Percentiles rank a stretch among this genome's conserved stretches.
phyloP scores from a whole-genome alignment of 176 grass and related monocot genomes.

The Puya raimondii region DNA sequence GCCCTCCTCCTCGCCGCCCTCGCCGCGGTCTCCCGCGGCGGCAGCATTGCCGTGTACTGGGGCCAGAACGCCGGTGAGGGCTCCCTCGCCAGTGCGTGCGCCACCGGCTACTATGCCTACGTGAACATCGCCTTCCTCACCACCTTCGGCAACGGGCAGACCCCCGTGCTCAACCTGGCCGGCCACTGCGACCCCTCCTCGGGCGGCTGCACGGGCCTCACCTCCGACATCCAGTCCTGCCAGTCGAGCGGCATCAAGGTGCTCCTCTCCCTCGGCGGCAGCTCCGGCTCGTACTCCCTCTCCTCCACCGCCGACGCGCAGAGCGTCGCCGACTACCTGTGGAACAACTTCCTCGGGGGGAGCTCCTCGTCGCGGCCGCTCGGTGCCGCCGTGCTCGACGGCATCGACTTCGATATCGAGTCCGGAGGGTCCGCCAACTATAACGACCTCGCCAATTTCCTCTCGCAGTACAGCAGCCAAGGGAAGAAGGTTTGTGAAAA shows the following conservation, averaged over 20 bases:
- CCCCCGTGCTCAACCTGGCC: slow-evolving; percentile 48
- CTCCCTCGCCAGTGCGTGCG: slow-evolving; percentile 44
- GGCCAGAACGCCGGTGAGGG: slow-evolving; percentile 58
- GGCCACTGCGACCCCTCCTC: slow-evolving; percentile 33
- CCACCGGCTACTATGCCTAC: slow-evolving; percentile 35
- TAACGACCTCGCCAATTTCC: slow-evolving; percentile 29
- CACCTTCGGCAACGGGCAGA: slow-evolving; percentile 51
- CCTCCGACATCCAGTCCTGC: slow-evolving; percentile 42
- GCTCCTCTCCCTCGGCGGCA: slow-evolving; percentile 65
- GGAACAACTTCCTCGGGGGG: slow-evolving; percentile 53
- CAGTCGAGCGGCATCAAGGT: slow-evolving; percentile 40
- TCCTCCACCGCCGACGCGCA: slow-evolving; percentile 40
- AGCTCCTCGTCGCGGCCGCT: slow-evolving; percentile 26
- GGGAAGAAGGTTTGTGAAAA: background rate
- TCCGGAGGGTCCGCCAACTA: slow-evolving; percentile 22
- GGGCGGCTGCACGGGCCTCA: slow-evolving; percentile 27
- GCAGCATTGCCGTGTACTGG: slow-evolving; percentile 69
- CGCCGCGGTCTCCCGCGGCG: slow-evolving; percentile 21
- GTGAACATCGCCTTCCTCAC: slow-evolving; percentile 44
- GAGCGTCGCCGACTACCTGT: slow-evolving; percentile 55
- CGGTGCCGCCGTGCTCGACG: slow-evolving; percentile 61
- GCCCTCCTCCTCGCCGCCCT: slow-evolving; percentile 31
- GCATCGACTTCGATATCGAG: slow-evolving; percentile 68
- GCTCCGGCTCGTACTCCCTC: slow-evolving; percentile 23
- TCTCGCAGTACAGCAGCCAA: slow-evolving; percentile 17